These are phyloP conservation scores for Lipomyces kockii DNA, from an alignment of 805 yeast species.

Conservation along the genomic window DNA sequence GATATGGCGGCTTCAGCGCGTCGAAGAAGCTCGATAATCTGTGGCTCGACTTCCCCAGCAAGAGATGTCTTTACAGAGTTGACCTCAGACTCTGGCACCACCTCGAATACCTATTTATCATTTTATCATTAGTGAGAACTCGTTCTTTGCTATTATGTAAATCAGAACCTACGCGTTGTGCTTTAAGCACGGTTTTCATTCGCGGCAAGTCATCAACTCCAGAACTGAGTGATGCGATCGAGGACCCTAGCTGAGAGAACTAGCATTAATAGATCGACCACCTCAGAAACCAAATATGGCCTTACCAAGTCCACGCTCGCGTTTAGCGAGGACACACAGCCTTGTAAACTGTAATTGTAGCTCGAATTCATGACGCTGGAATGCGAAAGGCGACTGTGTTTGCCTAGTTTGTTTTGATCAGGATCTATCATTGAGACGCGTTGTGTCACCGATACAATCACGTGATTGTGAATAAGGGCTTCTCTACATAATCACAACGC, in stretches of 20 bases:
- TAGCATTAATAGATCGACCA: too few species aligned
- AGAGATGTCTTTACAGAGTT: constrained; percentile 36
- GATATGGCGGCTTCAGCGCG: constrained; percentile 38
- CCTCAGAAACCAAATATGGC: neutral
- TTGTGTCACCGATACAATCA: neutral
- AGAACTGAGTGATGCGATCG: constrained; percentile 28
- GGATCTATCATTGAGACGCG: neutral
- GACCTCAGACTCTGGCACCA: constrained; percentile 42
- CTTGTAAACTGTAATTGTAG: constrained; percentile 34
- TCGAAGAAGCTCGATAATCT: constrained; percentile 37
- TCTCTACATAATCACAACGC: neutral
- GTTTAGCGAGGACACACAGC: constrained; percentile 33
- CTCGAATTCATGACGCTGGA: constrained; percentile 25
- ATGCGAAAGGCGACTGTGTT: neutral
- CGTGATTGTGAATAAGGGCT: neutral
- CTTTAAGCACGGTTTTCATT: constrained; percentile 33
- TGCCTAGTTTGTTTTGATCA: neutral
- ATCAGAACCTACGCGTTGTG: constrained; percentile 27
- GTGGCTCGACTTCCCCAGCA: constrained; percentile 42
- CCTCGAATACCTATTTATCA: constrained; percentile 39
- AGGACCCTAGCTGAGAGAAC: constrained; percentile 21
- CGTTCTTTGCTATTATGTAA: neutral
- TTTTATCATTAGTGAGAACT: too few species aligned
- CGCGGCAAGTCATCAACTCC: constrained; percentile 38
- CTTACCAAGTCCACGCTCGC: constrained; percentile 30